Conservation (phyloP, 2,329 filamentous ascomycete species). For the Macroventuria anomochaeta region DNA sequence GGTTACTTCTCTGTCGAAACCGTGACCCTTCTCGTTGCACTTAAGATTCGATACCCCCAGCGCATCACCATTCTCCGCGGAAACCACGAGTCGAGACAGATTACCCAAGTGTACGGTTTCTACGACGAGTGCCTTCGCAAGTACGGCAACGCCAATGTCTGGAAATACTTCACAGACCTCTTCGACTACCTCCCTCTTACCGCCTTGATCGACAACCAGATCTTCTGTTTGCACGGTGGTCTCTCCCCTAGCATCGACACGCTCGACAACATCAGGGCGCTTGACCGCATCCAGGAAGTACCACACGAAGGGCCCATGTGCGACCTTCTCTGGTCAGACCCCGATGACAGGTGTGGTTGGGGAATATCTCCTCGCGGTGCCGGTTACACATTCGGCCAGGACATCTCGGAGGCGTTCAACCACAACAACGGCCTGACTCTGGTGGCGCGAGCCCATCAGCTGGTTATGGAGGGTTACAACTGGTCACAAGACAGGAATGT, state of each 20-base stretch:
- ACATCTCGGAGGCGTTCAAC: slow-evolving; percentile 98
- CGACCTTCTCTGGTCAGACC: slow-evolving; percentile 82
- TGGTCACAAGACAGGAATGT: slow-evolving; percentile 99
- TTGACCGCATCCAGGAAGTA: slow-evolving; percentile 68
- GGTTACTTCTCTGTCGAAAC: slow-evolving; percentile 99
- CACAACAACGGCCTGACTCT: slow-evolving; percentile 97
- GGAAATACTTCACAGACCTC: slow-evolving; percentile 80
- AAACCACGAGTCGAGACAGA: slow-evolving; percentile 80
- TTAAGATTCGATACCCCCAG: slow-evolving; percentile 97
- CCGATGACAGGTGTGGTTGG: slow-evolving; percentile 95
- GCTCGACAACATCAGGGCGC: slow-evolving; percentile 69
- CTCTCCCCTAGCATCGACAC: slow-evolving; percentile 76
- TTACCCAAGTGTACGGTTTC: slow-evolving; percentile 80
- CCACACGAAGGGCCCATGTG: slow-evolving; percentile 80
- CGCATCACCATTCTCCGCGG: slow-evolving; percentile 98
- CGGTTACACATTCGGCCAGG: slow-evolving; percentile 93
- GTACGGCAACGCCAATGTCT: slow-evolving; percentile 78
- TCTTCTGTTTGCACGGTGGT: slow-evolving; percentile 75
- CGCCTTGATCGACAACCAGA: slow-evolving; percentile 75
- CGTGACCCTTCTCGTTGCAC: slow-evolving; percentile 90
- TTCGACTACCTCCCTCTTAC: slow-evolving; percentile 79
- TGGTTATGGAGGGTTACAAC: slow-evolving; percentile 99
- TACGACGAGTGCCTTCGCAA: slow-evolving; percentile 80
- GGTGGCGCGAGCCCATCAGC: slow-evolving; percentile 93
- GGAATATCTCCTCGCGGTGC: slow-evolving; percentile 94